Base-by-base conservation (phyloP, 148 eudicot genomes). In the Pouteria glomerata region DNA sequence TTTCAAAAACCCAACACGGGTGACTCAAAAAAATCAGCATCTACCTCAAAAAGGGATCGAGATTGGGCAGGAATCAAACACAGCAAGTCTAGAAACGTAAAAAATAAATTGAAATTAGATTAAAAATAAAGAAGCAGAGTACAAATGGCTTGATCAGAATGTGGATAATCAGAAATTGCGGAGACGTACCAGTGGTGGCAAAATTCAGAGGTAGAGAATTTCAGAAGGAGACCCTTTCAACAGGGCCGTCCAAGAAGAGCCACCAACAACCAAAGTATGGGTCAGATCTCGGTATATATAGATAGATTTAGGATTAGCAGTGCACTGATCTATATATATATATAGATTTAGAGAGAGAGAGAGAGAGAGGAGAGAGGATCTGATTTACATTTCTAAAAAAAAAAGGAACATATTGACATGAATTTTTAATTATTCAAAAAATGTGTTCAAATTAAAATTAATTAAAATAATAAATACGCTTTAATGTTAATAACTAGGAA, bases 1-100 rank as follows among this genome's bases (percentile, higher is more conserved):
- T 23, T 55, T 47, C 23, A 24, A 62, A 61, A 4, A 39, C 47
- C 34, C 23, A 34, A 63, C 12, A 16, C 24, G 35, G 16, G 35
- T 35, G 19, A 50, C 10, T 37, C 13, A 30, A 6, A 24, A 63
- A 18, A 61, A 51, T 47, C 18, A 24, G 35, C 23, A 65, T 27
- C 33, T 73, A 64, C 69, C 76, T 64, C 37, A n/a, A 29, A 59
- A 19, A 16, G 63, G n/a, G 31, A 74, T 53, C 71, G 16, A 74
- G 63, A 74, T 73, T 70, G 39, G 67, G 53, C 2, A 57, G 29
- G 33, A 39, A 70, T 70, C 73, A 30, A 30, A 39, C 14, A 2
- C 6, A 57, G 14, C n/a, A 35, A 12, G 42, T 24, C 57, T 44
- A 8, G 31, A 60, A 71, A 42, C 8, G 8, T 4, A 42, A 10